These are phyloP conservation scores for Nakazawaea molendinolei DNA, from an alignment of 805 yeast species.

Conservation along the genomic window DNA sequence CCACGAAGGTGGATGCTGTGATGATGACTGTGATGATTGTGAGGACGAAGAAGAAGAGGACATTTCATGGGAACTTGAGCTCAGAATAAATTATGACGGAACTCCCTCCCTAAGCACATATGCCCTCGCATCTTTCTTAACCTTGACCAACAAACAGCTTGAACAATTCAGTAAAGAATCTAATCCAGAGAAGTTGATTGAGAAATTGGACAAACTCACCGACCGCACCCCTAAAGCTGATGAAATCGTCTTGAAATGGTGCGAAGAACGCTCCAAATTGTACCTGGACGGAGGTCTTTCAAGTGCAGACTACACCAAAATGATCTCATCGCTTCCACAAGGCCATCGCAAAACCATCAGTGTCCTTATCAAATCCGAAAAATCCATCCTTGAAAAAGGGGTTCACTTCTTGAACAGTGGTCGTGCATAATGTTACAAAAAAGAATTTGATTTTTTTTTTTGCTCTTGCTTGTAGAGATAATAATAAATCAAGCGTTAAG, in stretches of 20 bases:
- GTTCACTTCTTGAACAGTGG: too few relatives aligned
- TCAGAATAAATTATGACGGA: conserved; percentile 34
- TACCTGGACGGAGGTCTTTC: conserved; percentile 13
- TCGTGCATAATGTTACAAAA: too few relatives aligned
- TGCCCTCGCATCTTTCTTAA: conserved; percentile 32
- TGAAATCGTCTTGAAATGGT: conserved; percentile 14
- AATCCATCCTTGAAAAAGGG: conserved; percentile 11
- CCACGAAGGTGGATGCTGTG: conserved; percentile 14
- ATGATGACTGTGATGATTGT: conserved; percentile 18
- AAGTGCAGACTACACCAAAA: conserved; percentile 13
- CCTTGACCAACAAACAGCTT: conserved; percentile 23
- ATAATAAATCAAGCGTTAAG: too few relatives aligned
- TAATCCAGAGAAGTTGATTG: conserved; percentile 6
- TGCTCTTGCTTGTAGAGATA: too few relatives aligned
- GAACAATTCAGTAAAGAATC: conserved; percentile 16
- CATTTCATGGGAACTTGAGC: conserved; percentile 39
- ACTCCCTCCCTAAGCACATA: conserved; percentile 36
- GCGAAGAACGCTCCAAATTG: conserved; percentile 13
- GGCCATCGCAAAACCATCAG: conserved; percentile 3
- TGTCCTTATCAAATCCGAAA: conserved; percentile 12
- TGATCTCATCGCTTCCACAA: conserved; percentile 7
- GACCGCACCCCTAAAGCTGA: conserved; percentile 13
- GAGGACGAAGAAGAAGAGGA: conserved; percentile 25
- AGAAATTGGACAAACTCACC: conserved; percentile 8
- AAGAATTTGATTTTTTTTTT: too few relatives aligned